Conservation (phyloP, 1,284 basidiomycete genomes). For the Ustilago trichophora region DNA sequence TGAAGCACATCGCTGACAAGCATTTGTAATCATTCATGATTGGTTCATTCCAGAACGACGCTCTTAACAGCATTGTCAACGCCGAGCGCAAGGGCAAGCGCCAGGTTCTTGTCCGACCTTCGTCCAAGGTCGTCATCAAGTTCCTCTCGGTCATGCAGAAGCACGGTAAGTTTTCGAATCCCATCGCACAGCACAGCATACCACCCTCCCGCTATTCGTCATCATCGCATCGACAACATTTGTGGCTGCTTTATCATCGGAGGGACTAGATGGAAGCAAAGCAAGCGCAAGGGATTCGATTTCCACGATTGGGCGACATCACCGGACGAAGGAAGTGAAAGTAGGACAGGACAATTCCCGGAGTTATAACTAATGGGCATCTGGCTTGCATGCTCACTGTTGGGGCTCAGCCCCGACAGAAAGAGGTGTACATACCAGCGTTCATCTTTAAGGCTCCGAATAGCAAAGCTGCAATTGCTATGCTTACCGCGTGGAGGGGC, state of each 20-base stretch:
- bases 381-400: slow-evolving; percentile 31
- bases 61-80: slow-evolving; percentile 67
- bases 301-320: too few species aligned
- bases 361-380: slow-evolving; percentile 66
- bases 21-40: too few species aligned
- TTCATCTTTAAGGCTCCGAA: slow-evolving; percentile 66
- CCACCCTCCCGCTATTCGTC: too few species aligned
- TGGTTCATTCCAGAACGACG: slow-evolving; percentile 57
- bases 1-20: too few species aligned
- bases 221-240: too few species aligned
- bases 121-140: slow-evolving; percentile 67
- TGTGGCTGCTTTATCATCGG: too few species aligned
- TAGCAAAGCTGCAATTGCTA: slow-evolving; percentile 52
- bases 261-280: too few species aligned
- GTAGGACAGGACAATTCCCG: slow-evolving; percentile 16
- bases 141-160: slow-evolving; percentile 67
- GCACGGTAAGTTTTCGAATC: slow-evolving; percentile 66
- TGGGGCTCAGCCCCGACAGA: too few species aligned
- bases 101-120: slow-evolving; percentile 66
- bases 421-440: slow-evolving; percentile 40
- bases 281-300: too few species aligned
- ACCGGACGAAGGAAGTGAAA: too few species aligned
- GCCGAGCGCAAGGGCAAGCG: slow-evolving; percentile 67
- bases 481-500: slow-evolving; percentile 48
- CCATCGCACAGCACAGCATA: too few species aligned